A percentile compares a stretch with the other conserved stretches of the same genome.
Evolutionary conservation across 176 grass and related monocot species (phyloP).

Genomic region (Calamus simplicifolius): DNA sequence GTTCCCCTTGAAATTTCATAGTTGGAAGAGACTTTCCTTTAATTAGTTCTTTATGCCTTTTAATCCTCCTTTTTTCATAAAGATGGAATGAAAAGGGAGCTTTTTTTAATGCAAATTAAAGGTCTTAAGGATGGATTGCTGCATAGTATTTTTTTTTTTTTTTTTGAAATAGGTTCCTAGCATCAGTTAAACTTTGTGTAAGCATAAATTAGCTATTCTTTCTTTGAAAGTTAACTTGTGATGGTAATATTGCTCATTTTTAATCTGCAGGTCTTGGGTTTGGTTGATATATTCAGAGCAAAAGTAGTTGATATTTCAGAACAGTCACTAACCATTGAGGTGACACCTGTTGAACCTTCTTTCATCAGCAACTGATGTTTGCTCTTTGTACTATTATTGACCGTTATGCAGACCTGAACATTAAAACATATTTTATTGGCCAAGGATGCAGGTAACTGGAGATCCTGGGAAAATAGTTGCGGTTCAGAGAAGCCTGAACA

Average conservation of each 20-base stretch:
- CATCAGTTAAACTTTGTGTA: background rate
- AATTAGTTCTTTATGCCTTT: too few relatives aligned
- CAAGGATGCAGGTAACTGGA: conserved; percentile 65
- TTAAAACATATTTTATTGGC: conserved; percentile 7
- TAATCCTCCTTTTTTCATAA: too few relatives aligned
- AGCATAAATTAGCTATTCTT: too few relatives aligned
- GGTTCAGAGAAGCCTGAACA: conserved; percentile 60
- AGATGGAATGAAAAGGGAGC: too few relatives aligned
- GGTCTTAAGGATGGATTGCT: too few relatives aligned
- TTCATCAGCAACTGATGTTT: background rate
- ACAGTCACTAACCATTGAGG: conserved; percentile 67
- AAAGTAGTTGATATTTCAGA: conserved; percentile 96
- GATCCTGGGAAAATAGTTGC: conserved; percentile 93
- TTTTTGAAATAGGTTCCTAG: background rate
- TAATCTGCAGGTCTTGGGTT: conserved; percentile 69
- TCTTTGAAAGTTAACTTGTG: too few relatives aligned
- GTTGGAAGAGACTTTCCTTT: too few relatives aligned
- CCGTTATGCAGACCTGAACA: too few relatives aligned
- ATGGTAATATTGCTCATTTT: conserved; percentile 6
- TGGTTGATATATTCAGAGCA: conserved; percentile 94
- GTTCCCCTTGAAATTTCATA: too few relatives aligned
- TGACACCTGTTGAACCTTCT: conserved; percentile 22
- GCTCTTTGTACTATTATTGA: conserved; percentile 3
- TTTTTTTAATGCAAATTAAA: too few relatives aligned
- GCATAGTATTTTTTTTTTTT: too few relatives aligned